Percentiles rank a stretch among this genome's conserved stretches.
Conservation (phyloP, 2,329 filamentous ascomycete species). For the Aschersonia sp. region DNA sequence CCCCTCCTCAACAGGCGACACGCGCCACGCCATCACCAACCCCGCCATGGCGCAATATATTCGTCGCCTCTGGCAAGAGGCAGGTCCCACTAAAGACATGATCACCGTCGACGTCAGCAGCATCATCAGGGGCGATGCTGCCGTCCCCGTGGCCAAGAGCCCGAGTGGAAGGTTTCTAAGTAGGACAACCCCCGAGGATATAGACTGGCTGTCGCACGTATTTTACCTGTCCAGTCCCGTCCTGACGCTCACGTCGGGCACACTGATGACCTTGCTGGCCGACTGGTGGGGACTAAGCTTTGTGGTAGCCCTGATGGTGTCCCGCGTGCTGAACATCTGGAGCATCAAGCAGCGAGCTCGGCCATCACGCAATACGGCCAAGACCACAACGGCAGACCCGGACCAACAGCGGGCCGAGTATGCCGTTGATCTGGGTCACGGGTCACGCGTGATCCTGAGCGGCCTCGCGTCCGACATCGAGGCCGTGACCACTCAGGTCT, state of each 20-base stretch:
- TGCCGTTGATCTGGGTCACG: conserved; percentile 35
- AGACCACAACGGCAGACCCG: not conserved
- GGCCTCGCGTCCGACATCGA: conserved; percentile 42
- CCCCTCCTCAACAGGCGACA: not conserved
- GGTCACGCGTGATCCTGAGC: conserved; percentile 35
- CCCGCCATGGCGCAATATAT: conserved; percentile 36
- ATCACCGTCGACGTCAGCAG: conserved; percentile 15
- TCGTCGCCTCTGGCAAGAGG: conserved; percentile 12
- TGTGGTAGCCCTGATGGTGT: conserved; percentile 33
- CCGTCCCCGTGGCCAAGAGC: not conserved
- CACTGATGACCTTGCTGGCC: conserved; percentile 28
- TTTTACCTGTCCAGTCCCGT: conserved; percentile 32
- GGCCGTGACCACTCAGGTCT: conserved; percentile 41
- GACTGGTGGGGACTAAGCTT: conserved; percentile 38
- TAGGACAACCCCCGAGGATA: conserved; percentile 8
- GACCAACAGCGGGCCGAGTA: conserved; percentile 23
- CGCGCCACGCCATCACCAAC: conserved; percentile 27
- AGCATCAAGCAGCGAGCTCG: conserved; percentile 36
- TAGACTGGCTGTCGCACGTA: conserved; percentile 32
- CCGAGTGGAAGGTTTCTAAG: conserved; percentile 7
- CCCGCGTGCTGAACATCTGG: conserved; percentile 40
- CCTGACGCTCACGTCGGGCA: conserved; percentile 27
- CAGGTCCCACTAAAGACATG: conserved; percentile 5
- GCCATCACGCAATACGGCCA: not conserved
- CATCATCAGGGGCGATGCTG: conserved; percentile 2